Percentiles rank a stretch among this genome's conserved stretches.
Evolutionary conservation across 257 asterid species (phyloP).

Genomic region (Cordia subcordata): DNA sequence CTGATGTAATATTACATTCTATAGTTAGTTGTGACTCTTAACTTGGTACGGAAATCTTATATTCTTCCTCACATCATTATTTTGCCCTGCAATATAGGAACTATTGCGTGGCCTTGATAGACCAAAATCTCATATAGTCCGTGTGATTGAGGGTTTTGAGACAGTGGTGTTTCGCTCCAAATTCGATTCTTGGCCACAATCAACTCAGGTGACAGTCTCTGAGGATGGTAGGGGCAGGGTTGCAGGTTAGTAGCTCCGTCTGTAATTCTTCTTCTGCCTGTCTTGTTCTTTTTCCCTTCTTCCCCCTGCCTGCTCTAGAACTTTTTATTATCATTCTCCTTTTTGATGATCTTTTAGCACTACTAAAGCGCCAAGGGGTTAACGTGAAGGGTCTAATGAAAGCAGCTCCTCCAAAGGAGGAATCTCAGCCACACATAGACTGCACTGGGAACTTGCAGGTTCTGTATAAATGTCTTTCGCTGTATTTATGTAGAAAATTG

Average conservation of each 20-base stretch:
- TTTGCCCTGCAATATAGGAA: conserved; percentile 43
- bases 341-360: conserved; percentile 48
- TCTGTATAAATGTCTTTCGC: conserved; percentile 17
- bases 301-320: too few species aligned
- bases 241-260: conserved; percentile 73
- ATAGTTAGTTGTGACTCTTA: conserved; percentile 14
- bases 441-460: conserved; percentile 97
- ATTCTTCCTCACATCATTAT: conserved; percentile 15
- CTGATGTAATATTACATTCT: conserved; percentile 62
- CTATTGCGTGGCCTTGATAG: conserved; percentile 55
- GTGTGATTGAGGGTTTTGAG: conserved; percentile 97
- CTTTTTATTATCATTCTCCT: conserved; percentile 11
- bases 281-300: conserved; percentile 2
- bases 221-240: conserved; percentile 99
- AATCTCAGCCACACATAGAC: conserved; percentile 73
- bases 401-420: conserved; percentile 90
- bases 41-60: conserved; percentile 7
- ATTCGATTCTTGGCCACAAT: conserved; percentile 87
- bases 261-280: conserved; percentile 4
- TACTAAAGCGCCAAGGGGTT: conserved; percentile 94
- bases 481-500: not conserved
- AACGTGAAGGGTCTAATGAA: conserved; percentile 90
- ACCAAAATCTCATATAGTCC: conserved; percentile 56
- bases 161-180: conserved; percentile 74
- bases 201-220: conserved; percentile 59